Base-by-base conservation (phyloP, 1,284 basidiomycete genomes). In the Xerocomus minutiporus region DNA sequence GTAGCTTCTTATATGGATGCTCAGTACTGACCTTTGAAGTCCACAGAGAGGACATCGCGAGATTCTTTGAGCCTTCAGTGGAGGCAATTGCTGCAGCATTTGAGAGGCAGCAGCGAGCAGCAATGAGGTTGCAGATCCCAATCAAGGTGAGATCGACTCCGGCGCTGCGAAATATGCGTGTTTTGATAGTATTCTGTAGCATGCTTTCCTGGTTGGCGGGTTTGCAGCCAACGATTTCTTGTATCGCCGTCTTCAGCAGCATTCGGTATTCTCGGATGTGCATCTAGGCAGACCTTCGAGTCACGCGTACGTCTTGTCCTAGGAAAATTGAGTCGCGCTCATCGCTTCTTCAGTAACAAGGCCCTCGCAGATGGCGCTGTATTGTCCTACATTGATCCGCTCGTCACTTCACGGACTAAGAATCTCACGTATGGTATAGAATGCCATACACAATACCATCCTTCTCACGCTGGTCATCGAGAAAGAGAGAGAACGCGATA, bases 281-380 rank as follows among this genome's bases (percentile, higher is more conserved):
- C 26, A 50, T 1, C 11, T 51, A 12, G 40, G 50, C 12, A 32
- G 50, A 39, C 50, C 50, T 5, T 38, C 42, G 5, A 68, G 65
- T 40, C 67, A 74, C 26, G 54, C 71, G 74, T 73, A 63, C 40
- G 75, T 67, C 5, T 17, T 4, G 8, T 20, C 13, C 17, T 20
- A 15, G 15, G 0, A 3, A 9, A 4, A 38, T 31, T 5, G 13
- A 1, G 12, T 34, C 1, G 13, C 20, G 5, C 55, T 66, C 23
- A 58, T 20, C 1, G 2, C 8, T 8, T 47, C 6, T 43, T 31
- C 39, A 81, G 79, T 13, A 80, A 78, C 52, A 82, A 82, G 59
- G 79, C 78, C 1, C 79, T 81, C 2, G 74, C 79, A 1, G 77
- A 81, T 51, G 79, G 80, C 1, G 78, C 76, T 0, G 68, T 81